These are phyloP conservation scores for Saccharomycopsis sp. DNA, from an alignment of 805 yeast genomes.

Conservation along the genomic window DNA sequence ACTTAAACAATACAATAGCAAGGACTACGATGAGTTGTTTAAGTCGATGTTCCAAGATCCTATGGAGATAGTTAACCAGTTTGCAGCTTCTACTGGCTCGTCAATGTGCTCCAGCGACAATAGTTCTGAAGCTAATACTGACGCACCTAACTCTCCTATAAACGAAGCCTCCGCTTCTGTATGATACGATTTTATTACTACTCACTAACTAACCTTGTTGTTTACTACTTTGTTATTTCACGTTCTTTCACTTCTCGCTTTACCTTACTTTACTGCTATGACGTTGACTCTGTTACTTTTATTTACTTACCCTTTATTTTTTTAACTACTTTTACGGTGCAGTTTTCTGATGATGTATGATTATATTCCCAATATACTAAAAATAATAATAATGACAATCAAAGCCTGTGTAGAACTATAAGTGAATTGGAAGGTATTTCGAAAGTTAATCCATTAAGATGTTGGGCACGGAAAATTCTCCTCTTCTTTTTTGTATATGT, in stretches of 20 bases:
- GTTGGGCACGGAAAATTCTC: too few relatives aligned
- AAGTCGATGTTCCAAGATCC: background rate
- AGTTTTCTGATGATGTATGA: background rate
- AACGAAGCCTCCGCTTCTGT: background rate
- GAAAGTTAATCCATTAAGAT: too few relatives aligned
- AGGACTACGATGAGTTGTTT: slow-evolving; percentile 2
- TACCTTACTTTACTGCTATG: background rate
- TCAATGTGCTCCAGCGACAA: background rate
- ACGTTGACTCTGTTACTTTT: background rate
- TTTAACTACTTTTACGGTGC: background rate
- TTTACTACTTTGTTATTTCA: background rate
- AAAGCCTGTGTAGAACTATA: too few relatives aligned
- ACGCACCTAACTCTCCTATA: background rate
- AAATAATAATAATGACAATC: background rate
- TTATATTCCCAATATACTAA: background rate
- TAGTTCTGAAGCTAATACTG: background rate
- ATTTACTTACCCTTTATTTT: background rate
- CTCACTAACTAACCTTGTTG: background rate
- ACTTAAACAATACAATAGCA: slow-evolving; percentile 7
- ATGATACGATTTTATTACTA: background rate
- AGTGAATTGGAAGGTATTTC: too few relatives aligned
- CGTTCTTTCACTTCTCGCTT: background rate
- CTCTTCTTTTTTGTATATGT: too few relatives aligned
- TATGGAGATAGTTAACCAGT: background rate
- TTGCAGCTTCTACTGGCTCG: background rate